These are phyloP conservation scores for Boletellus ananiceps DNA, from an alignment of 768 basidiomycete genomes.

Conservation along the genomic window DNA sequence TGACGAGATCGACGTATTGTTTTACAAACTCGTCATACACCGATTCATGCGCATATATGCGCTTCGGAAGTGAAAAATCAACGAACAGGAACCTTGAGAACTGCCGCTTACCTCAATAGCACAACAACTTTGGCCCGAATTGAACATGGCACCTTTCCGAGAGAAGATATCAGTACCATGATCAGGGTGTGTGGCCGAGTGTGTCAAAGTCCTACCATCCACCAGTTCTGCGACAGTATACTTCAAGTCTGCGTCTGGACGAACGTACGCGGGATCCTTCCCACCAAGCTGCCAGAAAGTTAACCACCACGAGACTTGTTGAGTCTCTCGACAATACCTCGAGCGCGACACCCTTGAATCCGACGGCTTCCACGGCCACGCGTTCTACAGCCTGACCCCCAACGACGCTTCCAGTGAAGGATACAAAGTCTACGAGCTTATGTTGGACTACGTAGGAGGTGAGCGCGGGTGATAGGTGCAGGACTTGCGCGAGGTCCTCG, in stretches of 20 bases:
- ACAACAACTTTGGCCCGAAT: conserved; percentile 97
- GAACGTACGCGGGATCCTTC: conserved; percentile 96
- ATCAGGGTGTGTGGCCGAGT: background rate
- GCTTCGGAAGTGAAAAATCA: conserved; percentile 35
- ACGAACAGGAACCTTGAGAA: background rate
- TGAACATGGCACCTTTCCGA: conserved; percentile 79
- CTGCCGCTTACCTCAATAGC: conserved; percentile 65
- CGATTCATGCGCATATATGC: conserved; percentile 90
- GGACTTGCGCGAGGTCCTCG: conserved; percentile 62
- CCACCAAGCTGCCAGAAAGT: conserved; percentile 72
- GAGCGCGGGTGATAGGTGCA: conserved; percentile 66
- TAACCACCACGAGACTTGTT: background rate
- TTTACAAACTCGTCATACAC: conserved; percentile 78
- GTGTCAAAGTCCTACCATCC: conserved; percentile 56
- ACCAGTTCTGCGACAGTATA: conserved; percentile 85
- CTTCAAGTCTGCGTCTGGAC: conserved; percentile 77
- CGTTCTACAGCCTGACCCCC: conserved; percentile 73
- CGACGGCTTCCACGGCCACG: conserved; percentile 57
- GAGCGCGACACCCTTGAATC: conserved; percentile 84
- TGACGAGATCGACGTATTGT: conserved; percentile 66
- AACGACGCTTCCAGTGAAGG: conserved; percentile 85
- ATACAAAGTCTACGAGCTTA: conserved; percentile 69
- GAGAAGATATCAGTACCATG: background rate
- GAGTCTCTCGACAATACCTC: conserved; percentile 48
- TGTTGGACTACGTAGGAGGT: conserved; percentile 60